Percentiles rank a stretch among this genome's conserved stretches.
Conservation (phyloP, 164 flowering plant genomes). For the Chimonanthus praecox region DNA sequence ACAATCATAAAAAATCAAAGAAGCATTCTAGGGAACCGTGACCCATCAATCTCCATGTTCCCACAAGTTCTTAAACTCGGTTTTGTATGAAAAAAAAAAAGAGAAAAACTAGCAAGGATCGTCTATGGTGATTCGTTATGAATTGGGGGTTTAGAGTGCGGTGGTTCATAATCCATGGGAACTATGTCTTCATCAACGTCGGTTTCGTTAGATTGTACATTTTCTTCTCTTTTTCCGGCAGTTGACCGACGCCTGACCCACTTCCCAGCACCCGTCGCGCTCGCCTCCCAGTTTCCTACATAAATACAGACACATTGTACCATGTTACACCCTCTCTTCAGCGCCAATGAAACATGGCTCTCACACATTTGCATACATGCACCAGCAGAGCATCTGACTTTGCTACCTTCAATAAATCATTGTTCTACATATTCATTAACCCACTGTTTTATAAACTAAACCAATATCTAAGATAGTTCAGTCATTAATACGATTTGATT, state of each 20-base stretch:
- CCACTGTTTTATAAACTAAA: no score
- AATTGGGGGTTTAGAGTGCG: not conserved
- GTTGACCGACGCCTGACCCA: not conserved
- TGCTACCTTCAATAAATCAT: constrained; percentile 19
- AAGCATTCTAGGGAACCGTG: not conserved
- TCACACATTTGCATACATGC: constrained; percentile 12
- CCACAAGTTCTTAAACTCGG: not conserved
- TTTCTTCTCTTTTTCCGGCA: not conserved
- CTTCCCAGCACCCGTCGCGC: constrained; percentile 17
- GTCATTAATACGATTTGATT: no score
- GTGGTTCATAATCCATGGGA: not conserved
- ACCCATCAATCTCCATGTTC: not conserved
- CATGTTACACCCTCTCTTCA: constrained; percentile 6
- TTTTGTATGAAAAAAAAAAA: no score
- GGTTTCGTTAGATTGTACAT: not conserved
- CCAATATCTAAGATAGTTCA: no score
- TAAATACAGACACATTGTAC: constrained; percentile 14
- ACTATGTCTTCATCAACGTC: not conserved
- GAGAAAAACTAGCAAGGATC: not conserved
- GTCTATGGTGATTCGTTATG: not conserved
- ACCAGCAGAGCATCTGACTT: constrained; percentile 16
- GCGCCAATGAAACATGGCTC: not conserved
- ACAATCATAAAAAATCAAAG: constrained; percentile 10
- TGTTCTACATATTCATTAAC: not conserved
- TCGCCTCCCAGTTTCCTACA: constrained; percentile 22